Evolutionary conservation across 106 monocot species (phyloP).

Genomic region (Acorus calamus): DNA sequence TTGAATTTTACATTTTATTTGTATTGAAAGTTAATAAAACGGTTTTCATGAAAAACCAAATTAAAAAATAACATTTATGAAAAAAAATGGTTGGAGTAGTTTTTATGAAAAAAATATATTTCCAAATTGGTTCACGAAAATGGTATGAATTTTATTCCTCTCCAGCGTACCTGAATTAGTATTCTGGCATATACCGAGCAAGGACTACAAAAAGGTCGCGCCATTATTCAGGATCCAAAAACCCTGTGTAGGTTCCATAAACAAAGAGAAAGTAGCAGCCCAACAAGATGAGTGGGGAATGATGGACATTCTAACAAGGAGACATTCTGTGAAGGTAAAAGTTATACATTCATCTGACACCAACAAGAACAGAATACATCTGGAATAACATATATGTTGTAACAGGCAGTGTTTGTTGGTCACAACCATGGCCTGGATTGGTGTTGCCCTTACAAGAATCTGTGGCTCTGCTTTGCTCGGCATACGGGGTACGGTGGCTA

Average conservation of each 20-base stretch:
- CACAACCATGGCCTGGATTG: constrained; percentile 93
- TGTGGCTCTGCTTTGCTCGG: constrained; percentile 88
- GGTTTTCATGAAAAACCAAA: no score
- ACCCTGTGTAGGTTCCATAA: constrained; percentile 82
- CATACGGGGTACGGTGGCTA: constrained; percentile 88
- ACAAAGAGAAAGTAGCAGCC: constrained; percentile 59
- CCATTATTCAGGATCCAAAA: constrained; percentile 34
- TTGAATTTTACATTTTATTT: no score
- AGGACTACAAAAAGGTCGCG: constrained; percentile 53
- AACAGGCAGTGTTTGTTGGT: constrained; percentile 79
- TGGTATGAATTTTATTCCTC: not conserved
- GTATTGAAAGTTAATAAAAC: no score
- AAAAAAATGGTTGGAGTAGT: no score
- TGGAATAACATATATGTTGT: not conserved
- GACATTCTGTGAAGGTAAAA: constrained; percentile 72
- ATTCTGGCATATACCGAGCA: constrained; percentile 93
- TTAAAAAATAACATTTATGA: no score
- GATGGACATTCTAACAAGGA: constrained; percentile 42
- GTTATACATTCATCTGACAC: not conserved
- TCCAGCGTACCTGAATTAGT: constrained; percentile 73
- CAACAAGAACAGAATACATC: not conserved
- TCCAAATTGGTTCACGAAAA: no score
- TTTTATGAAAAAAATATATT: no score
- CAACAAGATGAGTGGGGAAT: constrained; percentile 93
- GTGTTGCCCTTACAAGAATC: constrained; percentile 71